Percentiles rank a stretch among this genome's conserved stretches.
These are phyloP conservation scores for Trichoderma asperelloides DNA, from an alignment of 495 filamentous ascomycete species.

Conservation along the genomic window DNA sequence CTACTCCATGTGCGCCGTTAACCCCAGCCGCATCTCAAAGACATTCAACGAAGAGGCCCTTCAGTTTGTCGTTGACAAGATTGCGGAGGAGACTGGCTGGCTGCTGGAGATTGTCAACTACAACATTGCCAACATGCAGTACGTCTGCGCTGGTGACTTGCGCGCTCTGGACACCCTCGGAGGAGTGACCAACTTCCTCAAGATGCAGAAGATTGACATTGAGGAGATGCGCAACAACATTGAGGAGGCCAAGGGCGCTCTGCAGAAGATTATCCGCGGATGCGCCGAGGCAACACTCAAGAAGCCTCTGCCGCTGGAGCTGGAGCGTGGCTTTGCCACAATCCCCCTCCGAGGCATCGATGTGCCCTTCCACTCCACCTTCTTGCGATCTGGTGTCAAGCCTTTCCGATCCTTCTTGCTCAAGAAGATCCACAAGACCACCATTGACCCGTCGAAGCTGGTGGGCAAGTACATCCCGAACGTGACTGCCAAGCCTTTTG, in stretches of 20 bases:
- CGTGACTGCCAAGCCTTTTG: constrained; percentile 90
- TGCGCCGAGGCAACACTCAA: constrained; percentile 76
- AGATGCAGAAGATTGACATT: constrained; percentile 93
- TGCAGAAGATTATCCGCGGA: constrained; percentile 76
- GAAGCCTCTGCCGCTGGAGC: constrained; percentile 78
- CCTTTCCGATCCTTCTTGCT: constrained; percentile 94
- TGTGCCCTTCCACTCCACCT: constrained; percentile 97
- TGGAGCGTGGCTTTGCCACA: constrained; percentile 92
- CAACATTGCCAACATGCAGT: constrained; percentile 98
- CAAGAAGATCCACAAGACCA: constrained; percentile 99
- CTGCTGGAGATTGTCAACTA: constrained; percentile 97
- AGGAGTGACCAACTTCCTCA: constrained; percentile 86
- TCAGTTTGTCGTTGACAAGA: constrained; percentile 89
- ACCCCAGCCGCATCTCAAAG: constrained; percentile 92
- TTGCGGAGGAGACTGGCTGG: constrained; percentile 87
- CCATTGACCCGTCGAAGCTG: constrained; percentile 91
- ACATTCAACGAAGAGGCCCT: constrained; percentile 96
- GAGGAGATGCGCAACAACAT: constrained; percentile 75
- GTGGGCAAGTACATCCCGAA: constrained; percentile 99
- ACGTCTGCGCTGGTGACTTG: constrained; percentile 94
- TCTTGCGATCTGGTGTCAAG: constrained; percentile 94
- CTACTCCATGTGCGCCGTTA: constrained; percentile 98
- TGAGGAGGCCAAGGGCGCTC: constrained; percentile 66
- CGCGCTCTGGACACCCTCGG: constrained; percentile 92
- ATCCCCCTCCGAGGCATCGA: constrained; percentile 96